Evolutionary conservation across 202 grass and related monocot genomes (phyloP), one percentile per base, ranked within the genome.

Genomic region (Digitaria exilis): DNA sequence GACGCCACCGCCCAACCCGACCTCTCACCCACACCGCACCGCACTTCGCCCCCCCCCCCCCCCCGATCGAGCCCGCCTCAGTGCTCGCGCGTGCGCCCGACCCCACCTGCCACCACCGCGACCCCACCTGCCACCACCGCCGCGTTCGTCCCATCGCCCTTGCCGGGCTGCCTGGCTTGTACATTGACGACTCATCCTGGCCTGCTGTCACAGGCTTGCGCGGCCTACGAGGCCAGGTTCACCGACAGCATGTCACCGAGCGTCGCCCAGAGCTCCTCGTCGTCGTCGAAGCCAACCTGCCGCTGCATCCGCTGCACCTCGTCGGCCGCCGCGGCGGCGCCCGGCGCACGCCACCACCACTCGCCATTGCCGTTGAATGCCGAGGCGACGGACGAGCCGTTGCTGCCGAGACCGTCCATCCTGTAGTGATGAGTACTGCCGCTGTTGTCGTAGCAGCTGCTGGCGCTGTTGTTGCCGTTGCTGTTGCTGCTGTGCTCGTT

Each of bases 261-360:
- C 42, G 87, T 88, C 45, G 91, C 84, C 88, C 90, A 90, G 14
- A 96, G 59, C 59, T 94, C 91, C 21, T 94, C 91, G 18, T 92
- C 93, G 56, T 80, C 89, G 67, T 83, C 86, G 66, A 65, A 79
- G 61, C 65, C 70, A 70, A 42, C 61, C 80, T 84, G 84, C 44
- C 51, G 49, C 37, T 42, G 62, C 57, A 71, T 69, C 56, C 56
- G 65, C 58, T 42, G 78, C 6, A 37, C 50, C 26, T 64, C 77
- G 44, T 86, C 91, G 25, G 43, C 51, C 4, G 49, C 87, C 6
- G 22, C 42, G 24, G 50, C 55, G 30, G 84, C 70, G 1, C 74
- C 65, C 19, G 86, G 82, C 48, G 71, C 82, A 6, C 78, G 78
- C 77, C 75, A 78, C 88, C 89, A 83, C 86, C 89, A 92, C 28